A percentile compares a stretch with the other conserved stretches of the same genome.
Conservation (phyloP, 2,329 filamentous ascomycete genomes). For the Coniochaeta hoffmannii region DNA sequence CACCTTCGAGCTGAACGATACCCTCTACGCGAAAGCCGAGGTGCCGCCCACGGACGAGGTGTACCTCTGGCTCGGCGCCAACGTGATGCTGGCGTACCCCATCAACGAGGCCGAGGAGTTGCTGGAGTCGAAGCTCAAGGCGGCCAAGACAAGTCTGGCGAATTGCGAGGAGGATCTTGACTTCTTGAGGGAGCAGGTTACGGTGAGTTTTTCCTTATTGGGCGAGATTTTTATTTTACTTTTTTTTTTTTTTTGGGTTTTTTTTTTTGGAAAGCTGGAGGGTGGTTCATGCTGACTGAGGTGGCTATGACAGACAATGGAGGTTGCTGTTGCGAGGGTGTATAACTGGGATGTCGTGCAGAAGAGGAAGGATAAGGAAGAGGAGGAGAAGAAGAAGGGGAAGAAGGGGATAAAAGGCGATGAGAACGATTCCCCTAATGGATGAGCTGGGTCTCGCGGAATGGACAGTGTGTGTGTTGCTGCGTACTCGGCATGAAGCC, state of each 20-base stretch:
- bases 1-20: constrained; percentile 95
- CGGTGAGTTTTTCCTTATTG: constrained; percentile 44
- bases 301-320: constrained; percentile 63
- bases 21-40: constrained; percentile 80
- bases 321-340: constrained; percentile 92
- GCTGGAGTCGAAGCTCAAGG: constrained; percentile 66
- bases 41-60: constrained; percentile 83
- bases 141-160: constrained; percentile 70
- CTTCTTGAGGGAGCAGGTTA: constrained; percentile 93
- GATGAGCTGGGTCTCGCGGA: constrained; percentile 9
- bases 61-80: constrained; percentile 96
- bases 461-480: too few species aligned
- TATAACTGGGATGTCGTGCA: constrained; percentile 99
- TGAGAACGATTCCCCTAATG: constrained; percentile 24
- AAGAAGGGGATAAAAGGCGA: constrained; percentile 32
- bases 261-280: too few species aligned
- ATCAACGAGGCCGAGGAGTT: constrained; percentile 79
- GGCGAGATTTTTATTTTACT: too few species aligned
- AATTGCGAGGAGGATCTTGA: constrained; percentile 96
- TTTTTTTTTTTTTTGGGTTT: too few species aligned
- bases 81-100: constrained; percentile 95
- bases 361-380: constrained; percentile 81
- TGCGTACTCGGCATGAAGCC: too few species aligned
- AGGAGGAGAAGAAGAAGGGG: constrained; percentile 41
- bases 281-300: constrained; percentile 10